phyloP scores from a whole-genome alignment of 768 basidiomycete species.

The Termitomyces sp. region DNA sequence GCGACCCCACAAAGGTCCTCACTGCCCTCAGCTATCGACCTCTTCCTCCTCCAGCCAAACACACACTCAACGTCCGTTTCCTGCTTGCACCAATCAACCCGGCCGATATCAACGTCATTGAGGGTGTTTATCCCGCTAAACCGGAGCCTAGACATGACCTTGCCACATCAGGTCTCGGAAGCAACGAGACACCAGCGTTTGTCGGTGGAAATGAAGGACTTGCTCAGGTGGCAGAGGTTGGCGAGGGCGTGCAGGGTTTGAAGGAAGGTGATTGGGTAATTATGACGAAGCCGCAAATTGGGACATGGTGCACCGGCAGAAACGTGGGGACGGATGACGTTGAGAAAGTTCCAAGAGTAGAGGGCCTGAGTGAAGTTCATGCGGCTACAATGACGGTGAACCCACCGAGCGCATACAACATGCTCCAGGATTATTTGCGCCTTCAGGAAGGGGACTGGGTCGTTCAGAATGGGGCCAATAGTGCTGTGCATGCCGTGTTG shows the following conservation, averaged over 20 bases:
- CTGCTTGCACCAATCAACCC: slow-evolving; percentile 78
- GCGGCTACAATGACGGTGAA: slow-evolving; percentile 85
- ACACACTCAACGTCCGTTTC: slow-evolving; percentile 62
- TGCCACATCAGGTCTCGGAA: slow-evolving; percentile 27
- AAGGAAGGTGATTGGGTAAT: slow-evolving; percentile 70
- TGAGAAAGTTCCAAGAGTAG: slow-evolving; percentile 43
- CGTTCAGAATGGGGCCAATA: too few species aligned
- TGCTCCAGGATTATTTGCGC: slow-evolving; percentile 71
- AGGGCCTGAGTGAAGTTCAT: slow-evolving; percentile 50
- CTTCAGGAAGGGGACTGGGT: too few species aligned
- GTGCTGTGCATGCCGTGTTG: too few species aligned
- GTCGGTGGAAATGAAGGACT: slow-evolving; percentile 79
- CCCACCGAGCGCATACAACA: slow-evolving; percentile 79
- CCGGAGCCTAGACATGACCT: slow-evolving; percentile 40
- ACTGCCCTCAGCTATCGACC: slow-evolving; percentile 46
- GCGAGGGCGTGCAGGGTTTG: too few species aligned
- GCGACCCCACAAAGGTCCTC: slow-evolving; percentile 62
- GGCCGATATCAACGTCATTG: slow-evolving; percentile 76
- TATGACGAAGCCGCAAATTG: too few species aligned
- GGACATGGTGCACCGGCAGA: slow-evolving; percentile 56
- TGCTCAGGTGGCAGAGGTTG: slow-evolving; percentile 57
- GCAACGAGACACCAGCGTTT: slow-evolving; percentile 37
- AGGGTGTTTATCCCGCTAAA: slow-evolving; percentile 77
- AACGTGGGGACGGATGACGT: slow-evolving; percentile 49
- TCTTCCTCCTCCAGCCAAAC: slow-evolving; percentile 48